These are phyloP conservation scores for Aphanocladium album DNA, from an alignment of 2,329 filamentous ascomycete species.

Conservation along the genomic window DNA sequence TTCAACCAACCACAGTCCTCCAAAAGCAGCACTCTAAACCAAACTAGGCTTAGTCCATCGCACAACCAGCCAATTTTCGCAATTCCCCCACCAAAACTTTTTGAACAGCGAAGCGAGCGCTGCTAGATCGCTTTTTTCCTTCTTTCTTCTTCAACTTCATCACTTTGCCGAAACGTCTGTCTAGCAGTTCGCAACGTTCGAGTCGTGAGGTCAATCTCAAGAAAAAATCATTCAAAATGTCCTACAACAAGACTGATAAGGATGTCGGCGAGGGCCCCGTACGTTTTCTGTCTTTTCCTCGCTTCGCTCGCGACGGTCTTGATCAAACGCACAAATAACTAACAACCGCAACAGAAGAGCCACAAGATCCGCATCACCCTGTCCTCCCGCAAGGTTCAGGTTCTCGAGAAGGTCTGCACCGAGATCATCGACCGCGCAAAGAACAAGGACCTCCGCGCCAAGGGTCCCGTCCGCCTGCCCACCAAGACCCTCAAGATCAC, in stretches of 20 bases:
- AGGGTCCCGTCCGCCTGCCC: slow-evolving; percentile 95
- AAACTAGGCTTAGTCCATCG: slow-evolving; percentile 3
- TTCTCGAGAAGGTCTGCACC: slow-evolving; percentile 96
- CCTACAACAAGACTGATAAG: slow-evolving; percentile 94
- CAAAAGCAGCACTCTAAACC: background rate
- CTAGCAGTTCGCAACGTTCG: slow-evolving; percentile 48
- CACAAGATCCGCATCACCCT: slow-evolving; percentile 99
- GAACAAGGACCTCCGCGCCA: slow-evolving; percentile 96
- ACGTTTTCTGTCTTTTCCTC: slow-evolving; percentile 33
- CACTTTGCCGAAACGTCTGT: slow-evolving; percentile 69
- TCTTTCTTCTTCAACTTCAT: slow-evolving; percentile 46
- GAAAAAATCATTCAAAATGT: slow-evolving; percentile 59
- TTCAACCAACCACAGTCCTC: background rate
- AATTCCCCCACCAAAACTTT: slow-evolving; percentile 13
- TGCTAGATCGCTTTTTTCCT: slow-evolving; percentile 12
- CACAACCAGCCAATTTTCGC: slow-evolving; percentile 10
- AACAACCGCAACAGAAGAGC: slow-evolving; percentile 59
- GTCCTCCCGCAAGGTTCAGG: slow-evolving; percentile 87
- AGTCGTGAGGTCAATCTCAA: slow-evolving; percentile 62
- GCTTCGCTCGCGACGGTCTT: background rate
- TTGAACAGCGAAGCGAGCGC: background rate
- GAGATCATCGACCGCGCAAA: slow-evolving; percentile 99
- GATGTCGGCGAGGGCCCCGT: slow-evolving; percentile 83
- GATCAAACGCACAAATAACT: background rate
- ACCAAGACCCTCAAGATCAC: slow-evolving; percentile 96